Conservation (phyloP, 768 basidiomycete species). For the Pleurotus tuoliensis region DNA sequence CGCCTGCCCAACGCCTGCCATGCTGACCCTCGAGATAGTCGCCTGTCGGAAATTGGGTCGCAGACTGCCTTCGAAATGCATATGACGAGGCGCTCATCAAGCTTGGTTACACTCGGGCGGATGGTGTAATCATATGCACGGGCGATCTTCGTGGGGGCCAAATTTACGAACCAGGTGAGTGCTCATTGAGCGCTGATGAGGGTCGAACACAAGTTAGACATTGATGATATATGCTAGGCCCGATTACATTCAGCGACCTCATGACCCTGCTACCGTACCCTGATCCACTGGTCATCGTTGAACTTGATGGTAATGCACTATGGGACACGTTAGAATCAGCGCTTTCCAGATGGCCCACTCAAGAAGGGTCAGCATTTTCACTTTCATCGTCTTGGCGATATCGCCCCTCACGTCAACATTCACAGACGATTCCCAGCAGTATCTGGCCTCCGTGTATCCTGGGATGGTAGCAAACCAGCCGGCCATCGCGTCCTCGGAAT, state of each 20-base stretch:
- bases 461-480: slow-evolving; percentile 76
- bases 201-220: neutral
- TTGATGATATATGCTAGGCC: slow-evolving; percentile 36
- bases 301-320: slow-evolving; percentile 71
- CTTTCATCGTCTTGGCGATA: neutral
- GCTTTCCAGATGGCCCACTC: slow-evolving; percentile 79
- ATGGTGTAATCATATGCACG: slow-evolving; percentile 77
- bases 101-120: slow-evolving; percentile 59
- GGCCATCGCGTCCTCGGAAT: slow-evolving; percentile 73
- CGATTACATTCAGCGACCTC: slow-evolving; percentile 80
- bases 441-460: slow-evolving; percentile 80
- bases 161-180: slow-evolving; percentile 70
- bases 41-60: slow-evolving; percentile 75
- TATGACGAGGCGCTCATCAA: slow-evolving; percentile 69
- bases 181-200: slow-evolving; percentile 4
- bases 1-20: no score
- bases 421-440: slow-evolving; percentile 83
- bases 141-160: slow-evolving; percentile 87
- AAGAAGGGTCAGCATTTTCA: slow-evolving; percentile 66
- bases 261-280: slow-evolving; percentile 87
- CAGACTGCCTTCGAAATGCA: slow-evolving; percentile 78
- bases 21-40: slow-evolving; percentile 36
- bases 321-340: slow-evolving; percentile 78
- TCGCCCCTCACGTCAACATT: neutral
- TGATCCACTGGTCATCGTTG: slow-evolving; percentile 77